phyloP scores from a whole-genome alignment of 2,329 filamentous ascomycete species.

The Botrytis pseudocinerea region DNA sequence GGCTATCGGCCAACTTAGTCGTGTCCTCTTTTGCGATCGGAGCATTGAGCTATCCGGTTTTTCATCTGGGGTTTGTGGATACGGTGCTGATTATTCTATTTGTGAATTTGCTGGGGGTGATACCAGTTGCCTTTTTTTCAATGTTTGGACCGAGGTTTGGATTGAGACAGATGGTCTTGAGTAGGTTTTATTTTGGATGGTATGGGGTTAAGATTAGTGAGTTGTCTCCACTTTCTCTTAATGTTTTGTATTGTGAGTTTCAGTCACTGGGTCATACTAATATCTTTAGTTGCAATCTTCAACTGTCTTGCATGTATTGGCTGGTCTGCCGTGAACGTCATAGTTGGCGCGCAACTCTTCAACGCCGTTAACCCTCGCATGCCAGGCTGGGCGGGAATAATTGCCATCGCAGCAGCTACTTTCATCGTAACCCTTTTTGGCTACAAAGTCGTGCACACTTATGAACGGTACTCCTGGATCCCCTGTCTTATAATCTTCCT shows the following conservation, averaged over 20 bases:
- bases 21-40: constrained; percentile 76
- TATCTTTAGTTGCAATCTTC: constrained; percentile 58
- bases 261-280: neutral
- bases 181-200: constrained; percentile 75
- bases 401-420: constrained; percentile 70
- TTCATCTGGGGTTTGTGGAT: constrained; percentile 71
- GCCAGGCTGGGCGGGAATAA: constrained; percentile 71
- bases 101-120: constrained; percentile 71
- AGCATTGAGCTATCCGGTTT: constrained; percentile 66
- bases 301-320: constrained; percentile 71
- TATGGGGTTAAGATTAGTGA: constrained; percentile 67
- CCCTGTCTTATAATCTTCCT: constrained; percentile 73
- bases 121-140: constrained; percentile 75
- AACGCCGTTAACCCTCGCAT: constrained; percentile 70
- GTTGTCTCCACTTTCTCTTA: constrained; percentile 33
- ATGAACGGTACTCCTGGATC: constrained; percentile 75
- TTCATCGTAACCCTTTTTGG: constrained; percentile 72
- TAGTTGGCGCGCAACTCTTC: constrained; percentile 77
- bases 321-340: constrained; percentile 76
- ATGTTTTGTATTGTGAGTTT: constrained; percentile 23
- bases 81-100: constrained; percentile 71
- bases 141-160: constrained; percentile 75
- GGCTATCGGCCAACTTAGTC: constrained; percentile 77
- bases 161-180: constrained; percentile 78
- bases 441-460: constrained; percentile 73